These are phyloP conservation scores for Plantago coronopus DNA, from an alignment of 305 asterid genomes.

Conservation along the genomic window DNA sequence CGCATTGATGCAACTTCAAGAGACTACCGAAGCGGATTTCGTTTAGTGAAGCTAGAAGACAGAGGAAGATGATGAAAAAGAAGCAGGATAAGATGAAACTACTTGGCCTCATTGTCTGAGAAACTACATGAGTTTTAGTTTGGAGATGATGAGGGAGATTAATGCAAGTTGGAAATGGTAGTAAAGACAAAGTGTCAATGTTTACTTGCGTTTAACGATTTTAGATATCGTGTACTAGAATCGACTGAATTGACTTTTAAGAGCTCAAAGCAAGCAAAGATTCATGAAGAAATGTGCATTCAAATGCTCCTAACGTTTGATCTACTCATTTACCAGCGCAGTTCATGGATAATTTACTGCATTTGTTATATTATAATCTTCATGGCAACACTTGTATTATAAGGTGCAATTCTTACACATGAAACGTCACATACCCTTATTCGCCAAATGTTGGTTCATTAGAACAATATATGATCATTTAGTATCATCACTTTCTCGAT, in stretches of 20 bases:
- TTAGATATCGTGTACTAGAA: slow-evolving; percentile 25
- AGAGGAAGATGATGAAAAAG: slow-evolving; percentile 58
- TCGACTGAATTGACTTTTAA: slow-evolving; percentile 33
- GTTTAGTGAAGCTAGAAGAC: slow-evolving; percentile 61
- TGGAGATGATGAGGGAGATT: slow-evolving; percentile 18
- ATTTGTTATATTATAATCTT: too few species aligned
- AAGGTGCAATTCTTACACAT: too few species aligned
- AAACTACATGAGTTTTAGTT: slow-evolving; percentile 19
- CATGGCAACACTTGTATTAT: too few species aligned
- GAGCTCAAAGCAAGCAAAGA: slow-evolving; percentile 20
- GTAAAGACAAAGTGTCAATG: neutral
- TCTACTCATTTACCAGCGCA: slow-evolving; percentile 10
- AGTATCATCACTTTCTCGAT: too few species aligned
- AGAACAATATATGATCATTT: too few species aligned
- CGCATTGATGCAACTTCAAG: slow-evolving; percentile 47
- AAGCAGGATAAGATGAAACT: slow-evolving; percentile 48
- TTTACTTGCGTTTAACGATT: slow-evolving; percentile 37
- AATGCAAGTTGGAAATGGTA: slow-evolving; percentile 15
- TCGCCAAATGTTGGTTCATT: too few species aligned
- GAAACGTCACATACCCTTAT: too few species aligned
- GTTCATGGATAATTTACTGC: too few species aligned
- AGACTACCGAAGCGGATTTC: slow-evolving; percentile 51
- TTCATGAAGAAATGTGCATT: slow-evolving; percentile 13
- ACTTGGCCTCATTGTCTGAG: slow-evolving; percentile 41
- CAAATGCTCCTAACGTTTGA: slow-evolving; percentile 28